Evolutionary conservation across 345 rosid genomes (phyloP).

Genomic region (Lepidium aucheri): DNA sequence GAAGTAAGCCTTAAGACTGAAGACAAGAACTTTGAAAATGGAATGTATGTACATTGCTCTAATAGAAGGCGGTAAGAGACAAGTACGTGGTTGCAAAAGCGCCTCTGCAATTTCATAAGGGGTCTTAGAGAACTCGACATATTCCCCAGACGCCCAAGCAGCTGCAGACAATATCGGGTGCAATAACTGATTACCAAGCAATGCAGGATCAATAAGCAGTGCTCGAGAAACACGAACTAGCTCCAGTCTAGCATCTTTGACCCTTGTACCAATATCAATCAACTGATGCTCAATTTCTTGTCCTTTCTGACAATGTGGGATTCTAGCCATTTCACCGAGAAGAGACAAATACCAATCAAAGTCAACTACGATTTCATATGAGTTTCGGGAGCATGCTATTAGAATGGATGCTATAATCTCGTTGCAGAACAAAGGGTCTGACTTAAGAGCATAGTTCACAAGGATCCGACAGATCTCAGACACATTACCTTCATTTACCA

Average conservation of each 20-base stretch:
- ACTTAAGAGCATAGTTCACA: slow-evolving; percentile 75
- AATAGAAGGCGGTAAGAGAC: slow-evolving; percentile 57
- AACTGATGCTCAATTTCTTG: slow-evolving; percentile 86
- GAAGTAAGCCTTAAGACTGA: slow-evolving; percentile 39
- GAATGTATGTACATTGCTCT: slow-evolving; percentile 73
- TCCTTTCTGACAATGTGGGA: slow-evolving; percentile 76
- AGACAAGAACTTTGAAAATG: slow-evolving; percentile 57
- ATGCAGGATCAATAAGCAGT: slow-evolving; percentile 90
- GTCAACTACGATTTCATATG: slow-evolving; percentile 68
- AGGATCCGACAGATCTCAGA: slow-evolving; percentile 70
- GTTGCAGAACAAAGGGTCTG: slow-evolving; percentile 82
- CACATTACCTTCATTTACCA: slow-evolving; percentile 80
- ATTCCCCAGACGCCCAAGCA: slow-evolving; percentile 93
- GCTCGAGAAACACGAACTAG: slow-evolving; percentile 66
- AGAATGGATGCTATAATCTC: slow-evolving; percentile 76
- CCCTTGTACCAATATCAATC: slow-evolving; percentile 78
- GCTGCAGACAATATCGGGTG: slow-evolving; percentile 77
- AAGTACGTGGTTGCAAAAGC: slow-evolving; percentile 76
- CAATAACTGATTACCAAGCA: slow-evolving; percentile 79
- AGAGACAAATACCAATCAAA: slow-evolving; percentile 90
- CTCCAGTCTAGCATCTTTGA: slow-evolving; percentile 80
- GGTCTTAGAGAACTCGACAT: slow-evolving; percentile 55
- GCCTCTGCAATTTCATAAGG: slow-evolving; percentile 79
- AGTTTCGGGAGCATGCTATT: slow-evolving; percentile 54
- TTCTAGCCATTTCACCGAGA: slow-evolving; percentile 84